phyloP scores from a whole-genome alignment of 345 rosid genomes.

The Ceriops decandra region DNA sequence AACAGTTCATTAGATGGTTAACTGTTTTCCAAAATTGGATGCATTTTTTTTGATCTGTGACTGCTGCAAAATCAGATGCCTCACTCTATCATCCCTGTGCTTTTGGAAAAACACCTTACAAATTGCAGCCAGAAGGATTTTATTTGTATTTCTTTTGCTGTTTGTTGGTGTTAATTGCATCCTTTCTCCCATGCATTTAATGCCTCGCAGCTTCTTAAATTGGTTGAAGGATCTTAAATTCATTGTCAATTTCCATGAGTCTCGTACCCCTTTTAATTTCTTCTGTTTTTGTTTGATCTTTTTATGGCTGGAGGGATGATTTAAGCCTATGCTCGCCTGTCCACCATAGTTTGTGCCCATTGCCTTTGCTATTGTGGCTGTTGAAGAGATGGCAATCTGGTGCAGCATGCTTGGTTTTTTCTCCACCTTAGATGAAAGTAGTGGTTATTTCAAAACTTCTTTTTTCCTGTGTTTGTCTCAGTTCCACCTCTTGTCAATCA shows the following conservation, averaged over 20 bases:
- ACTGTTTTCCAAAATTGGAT: neutral
- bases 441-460: conserved; percentile 15
- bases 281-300: conserved; percentile 18
- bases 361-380: conserved; percentile 31
- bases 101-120: neutral
- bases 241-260: conserved; percentile 12
- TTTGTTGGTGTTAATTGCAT: neutral
- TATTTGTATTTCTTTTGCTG: too few species aligned
- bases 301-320: conserved; percentile 33
- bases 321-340: too few species aligned
- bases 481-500: neutral
- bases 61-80: neutral
- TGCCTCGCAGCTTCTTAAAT: conserved; percentile 1
- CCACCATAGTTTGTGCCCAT: conserved; percentile 20
- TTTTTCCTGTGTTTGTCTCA: neutral
- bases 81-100: neutral
- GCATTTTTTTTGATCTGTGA: neutral
- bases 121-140: neutral
- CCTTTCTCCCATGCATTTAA: too few species aligned
- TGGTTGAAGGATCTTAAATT: conserved; percentile 20
- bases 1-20: neutral
- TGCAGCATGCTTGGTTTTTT: conserved; percentile 25
- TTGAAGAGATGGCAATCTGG: conserved; percentile 33
- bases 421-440: conserved; percentile 2
- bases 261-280: conserved; percentile 21